Base-by-base conservation (phyloP, 2,329 filamentous ascomycete species). In the Laburnicola sp. region DNA sequence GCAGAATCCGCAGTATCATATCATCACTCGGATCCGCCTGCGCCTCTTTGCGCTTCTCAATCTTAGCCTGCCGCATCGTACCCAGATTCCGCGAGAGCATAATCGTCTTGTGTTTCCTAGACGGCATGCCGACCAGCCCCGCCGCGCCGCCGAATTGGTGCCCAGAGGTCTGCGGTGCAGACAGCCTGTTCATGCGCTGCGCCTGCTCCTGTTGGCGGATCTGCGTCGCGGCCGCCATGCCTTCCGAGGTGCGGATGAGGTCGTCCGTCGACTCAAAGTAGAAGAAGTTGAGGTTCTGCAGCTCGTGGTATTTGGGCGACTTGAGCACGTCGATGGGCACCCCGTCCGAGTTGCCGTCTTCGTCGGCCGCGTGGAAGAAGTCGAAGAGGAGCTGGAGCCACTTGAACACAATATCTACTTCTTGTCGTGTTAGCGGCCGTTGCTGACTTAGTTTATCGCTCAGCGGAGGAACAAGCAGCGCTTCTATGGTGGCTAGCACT, bases 1-100 rank as follows among this genome's bases (percentile, higher is more conserved):
- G 83, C 59, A 99, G 75, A 59, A 99, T 99, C 21, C 94, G 83
- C 64, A 99, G 74, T 60, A 99, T 97, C 89, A 97, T 97, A 70
- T 99, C 94, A 72, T 99, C 94, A 70, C 88, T 96, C 1, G 94
- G 93, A 70, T 97, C 94, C 1, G 94, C 93, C 70, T 99, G 94
- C 1, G 91, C 91, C 71, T 97, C 93, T 63, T 92, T 91, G 57
- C 94, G 82, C 77, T 96, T 97, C 74, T 96, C 93, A 71, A 96
- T 91, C 74, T 97, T 97, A 35, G 89, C 91, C 69, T 93, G 90
- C 63, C 86, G 87, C 91, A 99, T 97, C 6, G 94, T 97, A 39
- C 94, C 94, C 47, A 99, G 76, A 70, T 97, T 99, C 50, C 93
- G 86, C 63, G 85, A 91, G 75, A 96, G 86, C 89, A 99, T 91